A percentile compares a stretch with the other conserved stretches of the same genome.
phyloP scores from a whole-genome alignment of 805 yeast genomes.

The Metschnikowia cubensis region DNA sequence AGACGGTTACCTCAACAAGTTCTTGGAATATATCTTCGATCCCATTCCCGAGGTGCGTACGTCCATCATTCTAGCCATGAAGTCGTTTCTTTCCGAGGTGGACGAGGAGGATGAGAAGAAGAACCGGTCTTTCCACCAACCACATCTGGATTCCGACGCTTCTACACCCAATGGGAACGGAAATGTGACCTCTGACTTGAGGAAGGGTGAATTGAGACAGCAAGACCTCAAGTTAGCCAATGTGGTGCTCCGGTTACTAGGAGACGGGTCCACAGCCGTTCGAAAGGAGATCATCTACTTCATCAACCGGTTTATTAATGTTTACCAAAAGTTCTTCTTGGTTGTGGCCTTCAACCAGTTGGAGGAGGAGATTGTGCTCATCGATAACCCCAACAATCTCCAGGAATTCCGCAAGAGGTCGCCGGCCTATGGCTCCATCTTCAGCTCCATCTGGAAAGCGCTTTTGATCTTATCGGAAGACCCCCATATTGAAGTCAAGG shows the following conservation, averaged over 20 bases:
- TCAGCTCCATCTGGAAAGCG: constrained; percentile 84
- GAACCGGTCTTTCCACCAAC: neutral
- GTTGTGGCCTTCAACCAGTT: constrained; percentile 84
- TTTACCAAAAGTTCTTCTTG: constrained; percentile 68
- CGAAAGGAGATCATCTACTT: constrained; percentile 79
- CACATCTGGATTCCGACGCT: constrained; percentile 7
- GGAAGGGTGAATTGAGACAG: constrained; percentile 49
- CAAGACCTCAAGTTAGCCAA: constrained; percentile 71
- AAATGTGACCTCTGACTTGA: constrained; percentile 25
- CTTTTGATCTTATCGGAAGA: constrained; percentile 77
- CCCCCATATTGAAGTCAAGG: constrained; percentile 78
- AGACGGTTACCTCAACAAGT: constrained; percentile 54
- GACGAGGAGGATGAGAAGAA: constrained; percentile 19
- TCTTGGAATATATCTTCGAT: constrained; percentile 63
- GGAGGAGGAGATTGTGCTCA: constrained; percentile 69
- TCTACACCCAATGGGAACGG: constrained; percentile 8
- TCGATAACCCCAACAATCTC: constrained; percentile 57
- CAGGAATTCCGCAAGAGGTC: constrained; percentile 63
- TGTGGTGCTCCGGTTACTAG: constrained; percentile 60
- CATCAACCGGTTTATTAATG: constrained; percentile 67
- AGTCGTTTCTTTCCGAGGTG: constrained; percentile 57
- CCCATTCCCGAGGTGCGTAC: constrained; percentile 96
- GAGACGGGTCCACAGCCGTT: constrained; percentile 88
- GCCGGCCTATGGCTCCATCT: constrained; percentile 84
- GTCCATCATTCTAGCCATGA: constrained; percentile 69